Base-by-base conservation (phyloP, 257 asterid genomes). In the Ehretia macrophylla region DNA sequence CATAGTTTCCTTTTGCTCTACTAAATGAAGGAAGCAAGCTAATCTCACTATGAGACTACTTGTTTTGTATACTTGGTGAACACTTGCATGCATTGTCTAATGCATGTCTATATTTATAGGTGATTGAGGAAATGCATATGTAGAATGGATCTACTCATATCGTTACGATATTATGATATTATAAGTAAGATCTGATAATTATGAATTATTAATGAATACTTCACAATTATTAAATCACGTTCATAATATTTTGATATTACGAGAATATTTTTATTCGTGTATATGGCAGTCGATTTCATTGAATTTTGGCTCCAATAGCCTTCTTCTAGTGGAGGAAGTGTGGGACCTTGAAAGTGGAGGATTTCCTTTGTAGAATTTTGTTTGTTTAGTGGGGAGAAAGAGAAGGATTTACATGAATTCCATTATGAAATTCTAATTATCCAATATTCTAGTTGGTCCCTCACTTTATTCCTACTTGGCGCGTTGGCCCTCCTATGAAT, bases 291-390 rank as follows among this genome's bases (percentile, higher is more conserved):
- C 32, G n/a, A 11, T 59, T 47, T 37, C 8, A 23, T 51, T 45
- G n/a, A 37, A 56, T 32, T 37, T 49, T 35, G 27, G 63, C 12
- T 45, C 47, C 20, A 35, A 40, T 50, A 35, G 50, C 20, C 18
- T 47, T 58, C 13, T 14, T 48, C 17, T 13, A 55, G 74, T 70
- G 74, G 77, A 71, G 65, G 56, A 55, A 60, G 68, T 40, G 75
- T 68, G 55, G 55, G 64, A 65, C 45, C 38, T 37, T 51, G 17
- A 62, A 21, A 38, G 62, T 42, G 51, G 65, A 18, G 60, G 37
- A 22, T 32, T 59, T 10, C 8, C 39, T 57, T 51, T 51, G 51
- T 55, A 47, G 52, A 70, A 38, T 17, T 21, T 32, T 44, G 13
- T 55, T 27, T 18, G 58, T 48, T 64, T 55, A 59, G 70, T 58